Evolutionary conservation across 305 asterid species (phyloP).

Genomic region (Fraxinus ornus): DNA sequence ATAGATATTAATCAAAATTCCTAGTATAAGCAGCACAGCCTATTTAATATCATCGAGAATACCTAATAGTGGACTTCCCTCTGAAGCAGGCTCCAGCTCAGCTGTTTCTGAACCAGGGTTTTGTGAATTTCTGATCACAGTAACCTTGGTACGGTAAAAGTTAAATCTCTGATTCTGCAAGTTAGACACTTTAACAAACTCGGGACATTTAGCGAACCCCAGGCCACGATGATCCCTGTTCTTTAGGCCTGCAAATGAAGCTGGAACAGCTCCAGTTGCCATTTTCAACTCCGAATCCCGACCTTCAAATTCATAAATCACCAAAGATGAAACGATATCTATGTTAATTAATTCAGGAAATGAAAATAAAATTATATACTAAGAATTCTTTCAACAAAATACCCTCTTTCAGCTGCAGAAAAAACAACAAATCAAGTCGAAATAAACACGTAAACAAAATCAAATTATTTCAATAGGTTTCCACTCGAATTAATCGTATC

Average conservation of each 20-base stretch:
- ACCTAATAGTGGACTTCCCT: slow-evolving; percentile 93
- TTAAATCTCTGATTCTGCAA: slow-evolving; percentile 58
- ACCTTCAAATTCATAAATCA: slow-evolving; percentile 27
- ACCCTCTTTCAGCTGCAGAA: slow-evolving; percentile 1
- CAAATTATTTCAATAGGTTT: background rate
- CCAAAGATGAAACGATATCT: background rate
- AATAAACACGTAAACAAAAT: background rate
- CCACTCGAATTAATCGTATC: background rate
- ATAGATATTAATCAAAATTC: background rate
- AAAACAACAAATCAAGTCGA: background rate
- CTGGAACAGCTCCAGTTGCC: slow-evolving; percentile 64
- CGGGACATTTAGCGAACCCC: slow-evolving; percentile 64
- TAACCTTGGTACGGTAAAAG: slow-evolving; percentile 60
- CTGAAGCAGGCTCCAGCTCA: slow-evolving; percentile 91
- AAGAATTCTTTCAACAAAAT: background rate
- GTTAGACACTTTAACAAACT: slow-evolving; percentile 64
- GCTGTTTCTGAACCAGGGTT: slow-evolving; percentile 75
- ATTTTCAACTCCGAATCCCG: slow-evolving; percentile 22
- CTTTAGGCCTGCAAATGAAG: slow-evolving; percentile 71
- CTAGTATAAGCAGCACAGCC: slow-evolving; percentile 2
- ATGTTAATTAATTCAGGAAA: slow-evolving; percentile 5
- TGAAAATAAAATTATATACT: background rate
- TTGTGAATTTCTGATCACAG: slow-evolving; percentile 62
- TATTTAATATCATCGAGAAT: slow-evolving; percentile 14
- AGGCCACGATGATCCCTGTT: slow-evolving; percentile 57